phyloP scores from a whole-genome alignment of 345 rosid genomes.

The Citropsis articulata region DNA sequence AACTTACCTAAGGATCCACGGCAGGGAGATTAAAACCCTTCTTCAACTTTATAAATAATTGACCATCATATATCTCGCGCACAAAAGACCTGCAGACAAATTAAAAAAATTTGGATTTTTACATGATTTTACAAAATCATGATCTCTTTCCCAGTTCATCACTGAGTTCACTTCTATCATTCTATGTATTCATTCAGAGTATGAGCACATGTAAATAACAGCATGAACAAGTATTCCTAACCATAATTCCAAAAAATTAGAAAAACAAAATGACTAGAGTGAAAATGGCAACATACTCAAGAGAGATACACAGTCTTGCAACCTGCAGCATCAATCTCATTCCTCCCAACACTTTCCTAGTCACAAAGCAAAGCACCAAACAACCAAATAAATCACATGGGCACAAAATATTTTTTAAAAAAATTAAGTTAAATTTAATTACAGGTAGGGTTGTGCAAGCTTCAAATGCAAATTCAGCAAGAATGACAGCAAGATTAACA shows the following conservation, averaged over 20 bases:
- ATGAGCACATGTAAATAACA: neutral
- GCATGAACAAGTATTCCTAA: neutral
- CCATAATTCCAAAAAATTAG: no score
- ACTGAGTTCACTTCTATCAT: neutral
- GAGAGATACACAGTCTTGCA: slow-evolving; percentile 77
- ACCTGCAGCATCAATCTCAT: slow-evolving; percentile 74
- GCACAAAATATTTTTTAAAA: neutral
- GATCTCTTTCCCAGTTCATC: neutral
- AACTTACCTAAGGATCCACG: slow-evolving; percentile 91
- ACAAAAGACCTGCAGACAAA: slow-evolving; percentile 64
- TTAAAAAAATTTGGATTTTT: neutral
- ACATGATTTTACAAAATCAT: neutral
- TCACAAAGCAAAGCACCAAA: neutral
- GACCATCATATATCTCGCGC: slow-evolving; percentile 77
- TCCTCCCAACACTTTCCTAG: slow-evolving; percentile 66
- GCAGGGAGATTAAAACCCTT: slow-evolving; percentile 79
- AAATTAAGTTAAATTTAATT: neutral
- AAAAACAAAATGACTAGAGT: neutral
- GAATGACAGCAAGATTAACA: slow-evolving; percentile 85
- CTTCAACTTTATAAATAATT: slow-evolving; percentile 66
- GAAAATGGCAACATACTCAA: slow-evolving; percentile 51
- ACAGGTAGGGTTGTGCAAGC: slow-evolving; percentile 76
- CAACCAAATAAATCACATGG: neutral
- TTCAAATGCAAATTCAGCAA: slow-evolving; percentile 94
- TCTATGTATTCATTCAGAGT: neutral